Base-by-base conservation (phyloP, 179 eudicot species). In the Sideroxylon spinosum region DNA sequence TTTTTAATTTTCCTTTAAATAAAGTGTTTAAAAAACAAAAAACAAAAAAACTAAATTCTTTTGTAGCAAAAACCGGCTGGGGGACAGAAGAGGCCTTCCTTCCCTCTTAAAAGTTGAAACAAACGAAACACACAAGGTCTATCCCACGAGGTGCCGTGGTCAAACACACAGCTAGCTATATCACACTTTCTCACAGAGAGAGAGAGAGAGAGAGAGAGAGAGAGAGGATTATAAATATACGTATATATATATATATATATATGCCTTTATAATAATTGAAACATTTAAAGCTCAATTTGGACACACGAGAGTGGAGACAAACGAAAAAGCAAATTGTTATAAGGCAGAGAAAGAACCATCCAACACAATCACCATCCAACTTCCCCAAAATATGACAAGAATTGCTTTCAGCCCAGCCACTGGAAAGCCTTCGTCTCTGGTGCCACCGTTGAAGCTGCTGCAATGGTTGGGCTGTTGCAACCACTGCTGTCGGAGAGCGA, bases 401-500 rank as follows among this genome's bases (percentile, higher is more conserved):
- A 7, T 29, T 78, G 77, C 86, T 87, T 44, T 64, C 55, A 87
- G 48, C 79, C 76, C 63, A 84, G 72, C 90, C 89, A 78, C 57
- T 84, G 86, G 71, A 89, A 87, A 9, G 84, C 82, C 80, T 81
- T 87, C 76, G 77, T 72, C 64, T 85, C 66, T 28, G 86, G 70
- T 59, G 53, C 80, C 5, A 6, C 44, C 19, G 79, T 70, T 28
- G 86, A 73, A 64, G 53, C 81, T 19, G 79, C 87, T 19, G 79
- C 87, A 66, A 87, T 55, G 23, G 84, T 80, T 28, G 91, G 91
- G 75, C 91, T 91, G 50, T 78, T 89, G 84, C 86, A 83, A 17
- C 86, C 90, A 75, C 93, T 89, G 76, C 88, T 79, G 78, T 89
- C 95, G 16, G 95, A 89, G 13, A 85, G 76, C 1, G 91, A 84